Evolutionary conservation across 208 protist species (phyloP).

Genomic region (Zelonia costaricensis): DNA sequence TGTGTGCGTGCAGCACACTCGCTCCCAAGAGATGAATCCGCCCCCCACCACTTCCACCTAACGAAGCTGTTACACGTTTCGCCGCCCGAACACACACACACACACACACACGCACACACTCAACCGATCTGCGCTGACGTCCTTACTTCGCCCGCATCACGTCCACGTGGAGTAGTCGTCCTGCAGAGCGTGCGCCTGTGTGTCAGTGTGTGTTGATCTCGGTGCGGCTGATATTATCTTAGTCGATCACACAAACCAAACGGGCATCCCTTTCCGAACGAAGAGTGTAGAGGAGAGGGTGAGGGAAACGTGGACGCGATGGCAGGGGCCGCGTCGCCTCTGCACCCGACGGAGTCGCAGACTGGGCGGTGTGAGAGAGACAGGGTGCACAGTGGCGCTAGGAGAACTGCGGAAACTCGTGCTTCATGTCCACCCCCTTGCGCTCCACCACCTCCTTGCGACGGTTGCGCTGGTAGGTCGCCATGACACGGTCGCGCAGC

Average conservation of each 20-base stretch:
- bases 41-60: too few relatives aligned
- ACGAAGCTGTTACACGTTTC: too few relatives aligned
- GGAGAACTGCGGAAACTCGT: constrained; percentile 72
- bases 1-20: too few relatives aligned
- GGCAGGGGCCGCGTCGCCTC: too few relatives aligned
- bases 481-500: constrained; percentile 76
- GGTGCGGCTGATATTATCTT: background rate
- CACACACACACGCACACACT: background rate
- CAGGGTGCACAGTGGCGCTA: background rate
- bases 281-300: background rate
- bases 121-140: background rate
- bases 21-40: too few relatives aligned
- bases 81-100: background rate
- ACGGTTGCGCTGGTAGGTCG: constrained; percentile 72
- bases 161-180: background rate
- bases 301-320: background rate
- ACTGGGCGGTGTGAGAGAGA: too few relatives aligned
- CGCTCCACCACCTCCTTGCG: constrained; percentile 40
- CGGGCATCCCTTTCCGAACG: too few relatives aligned
- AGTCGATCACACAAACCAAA: background rate
- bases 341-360: too few relatives aligned
- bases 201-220: background rate
- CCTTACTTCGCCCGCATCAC: background rate
- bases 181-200: too few relatives aligned
- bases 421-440: constrained; percentile 77